A percentile compares a stretch with the other conserved stretches of the same genome.
phyloP scores from a whole-genome alignment of 2,329 filamentous ascomycete species.

The Apiospora aurea region DNA sequence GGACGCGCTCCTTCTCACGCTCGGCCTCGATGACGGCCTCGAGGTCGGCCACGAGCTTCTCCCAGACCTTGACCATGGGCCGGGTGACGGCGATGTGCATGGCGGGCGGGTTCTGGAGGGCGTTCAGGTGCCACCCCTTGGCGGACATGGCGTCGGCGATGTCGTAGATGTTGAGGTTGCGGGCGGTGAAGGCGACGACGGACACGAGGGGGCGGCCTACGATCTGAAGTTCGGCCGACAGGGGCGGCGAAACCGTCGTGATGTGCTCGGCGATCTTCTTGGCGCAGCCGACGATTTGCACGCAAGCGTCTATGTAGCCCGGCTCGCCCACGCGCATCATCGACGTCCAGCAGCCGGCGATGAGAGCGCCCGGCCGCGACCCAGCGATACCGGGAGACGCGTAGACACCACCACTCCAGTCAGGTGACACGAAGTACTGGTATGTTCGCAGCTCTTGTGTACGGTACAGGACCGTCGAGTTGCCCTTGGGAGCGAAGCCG shows the following conservation, averaged over 20 bases:
- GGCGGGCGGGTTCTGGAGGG: slow-evolving; percentile 87
- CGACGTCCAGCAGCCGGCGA: slow-evolving; percentile 94
- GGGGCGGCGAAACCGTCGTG: slow-evolving; percentile 67
- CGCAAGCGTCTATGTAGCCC: slow-evolving; percentile 87
- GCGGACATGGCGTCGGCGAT: slow-evolving; percentile 86
- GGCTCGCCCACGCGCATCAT: slow-evolving; percentile 87
- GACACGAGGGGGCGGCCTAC: slow-evolving; percentile 87
- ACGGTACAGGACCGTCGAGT: slow-evolving; percentile 91
- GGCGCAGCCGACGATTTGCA: slow-evolving; percentile 84
- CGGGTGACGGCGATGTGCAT: slow-evolving; percentile 94
- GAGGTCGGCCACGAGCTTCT: slow-evolving; percentile 78
- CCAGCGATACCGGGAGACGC: slow-evolving; percentile 92
- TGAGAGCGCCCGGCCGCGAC: slow-evolving; percentile 89
- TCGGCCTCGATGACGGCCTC: slow-evolving; percentile 73
- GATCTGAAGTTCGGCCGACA: slow-evolving; percentile 78
- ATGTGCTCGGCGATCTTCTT: slow-evolving; percentile 84
- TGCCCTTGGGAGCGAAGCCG: slow-evolving; percentile 97
- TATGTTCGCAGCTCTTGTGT: slow-evolving; percentile 79
- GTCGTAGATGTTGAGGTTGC: slow-evolving; percentile 90
- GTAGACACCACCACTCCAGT: slow-evolving; percentile 97
- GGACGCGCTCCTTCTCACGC: slow-evolving; percentile 80
- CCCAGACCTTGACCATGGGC: slow-evolving; percentile 82
- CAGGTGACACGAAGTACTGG: slow-evolving; percentile 95
- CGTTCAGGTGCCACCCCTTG: slow-evolving; percentile 95
- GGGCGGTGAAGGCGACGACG: slow-evolving; percentile 87